Conservation (phyloP, 371 early-diverging fungal genomes). For the Mortierella sp. region DNA sequence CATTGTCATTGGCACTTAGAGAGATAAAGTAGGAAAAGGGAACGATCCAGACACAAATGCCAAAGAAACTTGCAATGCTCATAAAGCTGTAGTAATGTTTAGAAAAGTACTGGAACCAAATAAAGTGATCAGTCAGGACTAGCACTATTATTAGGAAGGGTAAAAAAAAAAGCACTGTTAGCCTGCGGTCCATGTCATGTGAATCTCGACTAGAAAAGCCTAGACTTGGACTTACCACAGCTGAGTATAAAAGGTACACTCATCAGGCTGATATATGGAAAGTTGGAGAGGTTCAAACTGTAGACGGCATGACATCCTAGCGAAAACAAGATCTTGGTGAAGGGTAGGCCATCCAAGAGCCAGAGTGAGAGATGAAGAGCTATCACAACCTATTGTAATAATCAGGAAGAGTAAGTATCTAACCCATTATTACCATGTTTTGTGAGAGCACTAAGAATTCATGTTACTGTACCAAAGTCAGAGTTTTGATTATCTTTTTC, state of each 20-base stretch:
- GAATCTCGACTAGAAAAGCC: background rate
- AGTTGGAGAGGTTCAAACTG: constrained; percentile 75
- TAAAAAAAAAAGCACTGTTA: background rate
- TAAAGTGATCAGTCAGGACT: constrained; percentile 84
- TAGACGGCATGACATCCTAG: constrained; percentile 78
- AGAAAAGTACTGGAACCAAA: constrained; percentile 90
- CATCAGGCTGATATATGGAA: constrained; percentile 77
- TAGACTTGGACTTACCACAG: constrained; percentile 65
- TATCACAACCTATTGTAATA: constrained; percentile 55
- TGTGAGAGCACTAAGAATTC: background rate
- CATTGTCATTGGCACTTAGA: constrained; percentile 87
- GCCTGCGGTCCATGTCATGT: background rate
- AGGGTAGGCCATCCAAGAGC: constrained; percentile 79
- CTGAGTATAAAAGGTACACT: constrained; percentile 74
- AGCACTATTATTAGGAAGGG: constrained; percentile 64
- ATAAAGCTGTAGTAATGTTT: constrained; percentile 72
- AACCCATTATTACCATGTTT: background rate
- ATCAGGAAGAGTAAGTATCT: background rate
- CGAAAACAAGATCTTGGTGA: constrained; percentile 72
- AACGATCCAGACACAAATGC: constrained; percentile 87
- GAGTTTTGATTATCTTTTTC: constrained; percentile 78
- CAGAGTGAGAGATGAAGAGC: constrained; percentile 74
- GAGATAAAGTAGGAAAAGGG: constrained; percentile 91
- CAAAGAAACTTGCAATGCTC: constrained; percentile 90
- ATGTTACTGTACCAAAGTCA: constrained; percentile 65